phyloP scores from a whole-genome alignment of 106 monocot genomes.

The Platanthera guangdongensis region DNA sequence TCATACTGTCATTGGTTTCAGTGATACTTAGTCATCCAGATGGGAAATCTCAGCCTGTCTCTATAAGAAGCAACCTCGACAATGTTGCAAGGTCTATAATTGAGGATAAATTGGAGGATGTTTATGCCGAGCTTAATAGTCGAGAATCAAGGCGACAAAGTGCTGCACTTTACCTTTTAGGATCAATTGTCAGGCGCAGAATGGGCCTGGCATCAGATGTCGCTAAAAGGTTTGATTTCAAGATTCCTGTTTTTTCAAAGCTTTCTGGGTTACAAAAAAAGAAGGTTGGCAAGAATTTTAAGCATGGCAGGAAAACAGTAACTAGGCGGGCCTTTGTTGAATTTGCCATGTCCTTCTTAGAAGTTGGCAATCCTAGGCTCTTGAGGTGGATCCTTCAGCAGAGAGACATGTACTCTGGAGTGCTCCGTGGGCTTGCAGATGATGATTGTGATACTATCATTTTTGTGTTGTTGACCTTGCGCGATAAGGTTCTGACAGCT shows the following conservation, averaged over 20 bases:
- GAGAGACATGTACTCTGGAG: conserved; percentile 65
- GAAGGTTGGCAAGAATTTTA: conserved; percentile 23
- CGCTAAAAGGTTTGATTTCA: conserved; percentile 64
- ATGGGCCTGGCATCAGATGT: conserved; percentile 64
- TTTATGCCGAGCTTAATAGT: conserved; percentile 58
- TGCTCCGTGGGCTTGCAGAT: conserved; percentile 47
- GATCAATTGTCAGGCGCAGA: conserved; percentile 53
- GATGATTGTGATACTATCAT: conserved; percentile 65
- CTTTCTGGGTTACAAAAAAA: conserved; percentile 42
- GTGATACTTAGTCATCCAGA: conserved; percentile 47
- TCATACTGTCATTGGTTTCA: conserved; percentile 44
- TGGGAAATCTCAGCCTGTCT: conserved; percentile 30
- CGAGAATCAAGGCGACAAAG: conserved; percentile 53
- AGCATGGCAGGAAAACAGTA: conserved; percentile 8
- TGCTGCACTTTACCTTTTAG: conserved; percentile 47
- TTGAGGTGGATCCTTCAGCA: conserved; percentile 80
- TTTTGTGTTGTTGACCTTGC: conserved; percentile 43
- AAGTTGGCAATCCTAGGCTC: conserved; percentile 73
- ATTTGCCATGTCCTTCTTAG: conserved; percentile 84
- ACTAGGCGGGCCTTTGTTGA: conserved; percentile 56
- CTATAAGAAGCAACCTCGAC: conserved; percentile 40
- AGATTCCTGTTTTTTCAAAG: conserved; percentile 48
- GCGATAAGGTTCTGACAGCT: conserved; percentile 48
- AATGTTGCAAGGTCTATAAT: conserved; percentile 45
- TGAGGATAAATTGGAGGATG: conserved; percentile 41